Base-by-base conservation (phyloP, 148 eudicot genomes). In the Vaccinium darrowii region DNA sequence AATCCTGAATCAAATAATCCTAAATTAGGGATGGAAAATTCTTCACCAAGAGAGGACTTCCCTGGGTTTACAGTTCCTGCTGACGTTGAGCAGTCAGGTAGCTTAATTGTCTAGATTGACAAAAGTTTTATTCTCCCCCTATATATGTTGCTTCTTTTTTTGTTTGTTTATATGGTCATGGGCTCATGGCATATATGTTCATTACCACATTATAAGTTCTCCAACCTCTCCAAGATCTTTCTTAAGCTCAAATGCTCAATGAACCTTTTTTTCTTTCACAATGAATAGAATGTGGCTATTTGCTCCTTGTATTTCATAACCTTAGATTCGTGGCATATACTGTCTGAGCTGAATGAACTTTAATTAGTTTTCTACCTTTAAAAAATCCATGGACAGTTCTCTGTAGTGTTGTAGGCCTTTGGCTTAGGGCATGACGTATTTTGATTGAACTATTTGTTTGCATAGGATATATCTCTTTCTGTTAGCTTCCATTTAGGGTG, bases 1-100 rank as follows among this genome's bases (percentile, higher is more conserved):
- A 90, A 89, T 86, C 85, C 57, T 77, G 86, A 90, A 81, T 84
- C 89, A 63, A 82, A 33, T 75, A 82, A 39, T 82, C 87, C 88
- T 52, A 84, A 82, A 79, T 49, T 87, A 8, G 62, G 33, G 33
- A 52, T 15, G 54, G 89, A 81, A 1, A 86, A 86, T 86, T 82
- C 83, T 76, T 82, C 87, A 84, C 89, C 92, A 80, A 88, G 85
- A 75, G 93, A 88, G 86, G 96, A 87, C 80, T 90, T 91, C 86
- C 92, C 95, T 78, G 93, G 93, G 75, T 87, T 90, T 89, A 85
- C 92, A 69, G 89, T 89, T 90, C 87, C 88, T 73, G 86, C 84
- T 82, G 87, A 81, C 82, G 78, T 27, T 85, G 87, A 76, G 71
- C 90, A 83, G 84, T 91, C 94, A 81, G 92, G 94, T 90, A 83